Base-by-base conservation (phyloP, 73 alveolate genomes). In the Paramecium bursaria region DNA sequence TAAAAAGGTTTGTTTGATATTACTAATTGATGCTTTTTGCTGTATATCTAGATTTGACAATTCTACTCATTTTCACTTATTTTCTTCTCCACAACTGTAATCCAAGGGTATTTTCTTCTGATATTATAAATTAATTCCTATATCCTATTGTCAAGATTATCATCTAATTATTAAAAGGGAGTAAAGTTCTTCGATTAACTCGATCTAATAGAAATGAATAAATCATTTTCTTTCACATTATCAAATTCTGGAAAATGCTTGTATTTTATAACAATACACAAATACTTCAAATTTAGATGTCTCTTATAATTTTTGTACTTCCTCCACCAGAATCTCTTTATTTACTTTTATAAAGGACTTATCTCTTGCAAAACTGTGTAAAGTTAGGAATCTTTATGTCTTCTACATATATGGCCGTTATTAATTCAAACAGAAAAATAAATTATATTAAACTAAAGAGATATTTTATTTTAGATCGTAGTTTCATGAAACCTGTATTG, bases 101-200 rank as follows among this genome's bases (percentile, higher is more conserved):
- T 67, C 15, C 27, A 67, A 4, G 82, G 82, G 22, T 67, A 67
- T 39, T 67, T 67, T 67, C 82, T 6, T 35, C 82, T 44, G 19
- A 67, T 47, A 67, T 67, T 67, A 46, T 67, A 67, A 33, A 67
- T 67, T 6, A 67, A 67, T 67, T 67, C 82, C 44, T 67, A 67
- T 21, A 67, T 57, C 33, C 44, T 39, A 33, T 67, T 42, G 13
- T 67, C 82, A 6, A 67, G 60, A 11, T 35, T 67, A 5, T 25
- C 21, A 7, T 67, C 82, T 4, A 39, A 67, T 19, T 67, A 67
- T 67, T 67, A 42, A 42, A 33, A 67, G 7, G 60, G 29, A 42
- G 33, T 57, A 39, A 39, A 67, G 13, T 25, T 39, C 44, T 35
- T 53, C 19, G 33, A 42, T 21, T 15, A 35, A 35, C 42, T 67